phyloP scores from a whole-genome alignment of 768 basidiomycete genomes.

The Panaeolus cyanescens region DNA sequence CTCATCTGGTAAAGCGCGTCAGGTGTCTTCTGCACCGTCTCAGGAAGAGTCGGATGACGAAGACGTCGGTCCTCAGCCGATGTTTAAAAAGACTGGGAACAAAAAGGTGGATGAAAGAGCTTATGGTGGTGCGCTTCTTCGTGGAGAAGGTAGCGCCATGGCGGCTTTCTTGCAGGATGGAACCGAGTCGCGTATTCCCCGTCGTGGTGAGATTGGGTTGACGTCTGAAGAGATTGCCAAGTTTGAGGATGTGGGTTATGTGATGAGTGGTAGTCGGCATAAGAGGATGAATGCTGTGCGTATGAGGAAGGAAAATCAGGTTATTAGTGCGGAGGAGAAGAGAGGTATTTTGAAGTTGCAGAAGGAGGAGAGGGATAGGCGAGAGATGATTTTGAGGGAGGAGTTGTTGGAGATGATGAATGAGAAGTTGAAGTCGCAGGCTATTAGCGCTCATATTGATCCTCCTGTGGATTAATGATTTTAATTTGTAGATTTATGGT shows the following conservation, averaged over 20 bases:
- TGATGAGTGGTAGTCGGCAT: constrained; percentile 96
- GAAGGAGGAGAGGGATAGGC: constrained; percentile 89
- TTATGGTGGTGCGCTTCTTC: constrained; percentile 87
- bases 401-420: constrained; percentile 86
- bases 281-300: constrained; percentile 98
- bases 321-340: constrained; percentile 99
- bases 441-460: neutral
- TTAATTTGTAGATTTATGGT: neutral
- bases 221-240: constrained; percentile 84
- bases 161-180: constrained; percentile 92
- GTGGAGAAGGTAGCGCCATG: constrained; percentile 98
- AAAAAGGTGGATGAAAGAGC: constrained; percentile 77
- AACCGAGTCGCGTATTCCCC: constrained; percentile 86
- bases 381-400: constrained; percentile 86
- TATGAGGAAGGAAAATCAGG: constrained; percentile 99
- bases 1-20: constrained; percentile 7
- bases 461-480: neutral
- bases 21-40: constrained; percentile 15
- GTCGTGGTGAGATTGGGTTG: constrained; percentile 97
- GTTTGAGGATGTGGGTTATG: constrained; percentile 91
- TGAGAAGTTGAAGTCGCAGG: constrained; percentile 61
- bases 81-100: constrained; percentile 38
- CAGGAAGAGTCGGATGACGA: constrained; percentile 44
- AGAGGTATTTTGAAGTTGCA: constrained; percentile 93
- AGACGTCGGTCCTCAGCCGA: constrained; percentile 81